Conservation (phyloP, 225 moss, liverwort and hornwort genomes). For the Anthoceros angustus region DNA sequence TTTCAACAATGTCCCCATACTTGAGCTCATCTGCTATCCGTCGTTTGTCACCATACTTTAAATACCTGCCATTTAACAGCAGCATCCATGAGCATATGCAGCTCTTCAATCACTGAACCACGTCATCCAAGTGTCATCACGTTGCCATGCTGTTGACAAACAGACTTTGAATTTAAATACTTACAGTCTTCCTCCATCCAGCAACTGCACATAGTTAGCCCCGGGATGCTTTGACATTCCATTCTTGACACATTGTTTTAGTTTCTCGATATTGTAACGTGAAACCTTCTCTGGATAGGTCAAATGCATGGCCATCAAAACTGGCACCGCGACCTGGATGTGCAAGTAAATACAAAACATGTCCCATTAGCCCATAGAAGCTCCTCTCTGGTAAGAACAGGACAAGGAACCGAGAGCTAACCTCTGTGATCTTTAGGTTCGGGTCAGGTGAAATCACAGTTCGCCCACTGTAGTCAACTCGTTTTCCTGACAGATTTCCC, state of each 20-base stretch:
- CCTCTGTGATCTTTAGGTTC: conserved; percentile 95
- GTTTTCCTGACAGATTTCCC: conserved; percentile 90
- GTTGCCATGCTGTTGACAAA: not conserved
- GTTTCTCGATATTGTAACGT: conserved; percentile 93
- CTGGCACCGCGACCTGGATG: conserved; percentile 73
- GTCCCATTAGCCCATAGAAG: not conserved
- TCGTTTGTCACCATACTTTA: conserved; percentile 82
- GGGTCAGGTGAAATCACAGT: conserved; percentile 99
- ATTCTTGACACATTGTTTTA: conserved; percentile 74
- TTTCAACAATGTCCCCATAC: conserved; percentile 90
- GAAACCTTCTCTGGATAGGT: conserved; percentile 97
- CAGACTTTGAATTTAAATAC: not conserved
- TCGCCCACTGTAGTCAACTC: conserved; percentile 94
- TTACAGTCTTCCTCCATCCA: conserved; percentile 58
- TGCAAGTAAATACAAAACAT: not conserved
- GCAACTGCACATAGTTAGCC: conserved; percentile 79
- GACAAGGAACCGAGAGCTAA: conserved; percentile 10
- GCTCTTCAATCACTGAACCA: not conserved
- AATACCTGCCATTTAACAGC: conserved; percentile 33
- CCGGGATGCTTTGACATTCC: conserved; percentile 95
- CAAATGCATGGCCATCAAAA: conserved; percentile 83
- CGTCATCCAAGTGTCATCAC: not conserved
- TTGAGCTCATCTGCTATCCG: conserved; percentile 89
- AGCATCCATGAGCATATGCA: not conserved
- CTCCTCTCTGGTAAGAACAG: not conserved